Evolutionary conservation across 805 yeast species (phyloP), one percentile per base, ranked within the genome.

Genomic region (Candida piceae): DNA sequence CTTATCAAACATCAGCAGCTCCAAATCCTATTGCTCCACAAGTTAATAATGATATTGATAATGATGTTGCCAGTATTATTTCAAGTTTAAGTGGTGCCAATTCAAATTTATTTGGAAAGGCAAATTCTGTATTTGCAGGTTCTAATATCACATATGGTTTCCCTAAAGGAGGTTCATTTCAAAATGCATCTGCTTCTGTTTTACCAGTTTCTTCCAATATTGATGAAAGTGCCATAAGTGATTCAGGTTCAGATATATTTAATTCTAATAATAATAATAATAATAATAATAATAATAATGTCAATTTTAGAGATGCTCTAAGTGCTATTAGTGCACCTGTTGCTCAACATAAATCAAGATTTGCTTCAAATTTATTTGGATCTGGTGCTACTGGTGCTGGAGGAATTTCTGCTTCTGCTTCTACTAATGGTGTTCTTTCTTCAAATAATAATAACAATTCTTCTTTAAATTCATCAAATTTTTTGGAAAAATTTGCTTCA

Each of bases 401-500:
- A 20, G 9, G 8, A 20, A 9, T 20, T 26, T 6, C 29, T 15
- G 17, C 16, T 3, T 68, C 84, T 7, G 81, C 83, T 7, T 75
- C 83, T 2, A 73, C 79, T 25, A 69, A 77, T 36, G 63, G 61
- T 10, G 72, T 71, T 2, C 69, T 68, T 20, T 58, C 49, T 38
- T 34, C 61, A 50, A 39, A 44, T 51, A 26, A 26, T 15, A 41
- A 58, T 23, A 50, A 52, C 25, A 16, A 46, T 22, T 28, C 56
- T 4, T 36, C 44, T 18, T 35, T 53, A 27, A 61, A 61, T 2
- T 46, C 62, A 7, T 62, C 67, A 15, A 64, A 74, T 33, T 80
- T 80, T 49, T 60, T 80, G 43, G 80, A 76, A 44, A 78, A 78
- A 57, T 80, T 80, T 50, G 65, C 80, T 6, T 64, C 76, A 2